Evolutionary conservation across 2,329 filamentous ascomycete genomes (phyloP), one percentile per base, ranked within the genome.

Genomic region (Alternaria sp.): DNA sequence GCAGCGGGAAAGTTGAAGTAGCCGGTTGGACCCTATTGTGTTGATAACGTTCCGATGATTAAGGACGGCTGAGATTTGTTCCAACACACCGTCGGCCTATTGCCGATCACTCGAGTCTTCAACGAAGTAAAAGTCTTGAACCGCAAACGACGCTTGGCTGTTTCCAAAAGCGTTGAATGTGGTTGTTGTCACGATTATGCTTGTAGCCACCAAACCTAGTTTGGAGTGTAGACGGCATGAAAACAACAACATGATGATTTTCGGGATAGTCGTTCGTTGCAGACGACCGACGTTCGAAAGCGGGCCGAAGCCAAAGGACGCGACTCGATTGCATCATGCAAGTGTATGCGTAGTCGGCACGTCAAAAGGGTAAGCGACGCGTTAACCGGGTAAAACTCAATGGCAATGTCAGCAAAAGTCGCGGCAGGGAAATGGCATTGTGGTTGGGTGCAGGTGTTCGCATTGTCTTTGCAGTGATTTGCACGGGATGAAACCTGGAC

Each of bases 401-500:
- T 41, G 39, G 8, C 4, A 18, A 41, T 22, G 39, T 22, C 20
- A 14, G 9, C 46, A 48, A 30, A 48, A n/a, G 32, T 14, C 18
- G 28, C 18, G 44, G 26, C 16, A 30, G 20, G 26, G 5, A 16
- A 36, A 6, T 36, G 6, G 32, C 32, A 36, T 16, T 36, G 32
- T 36, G 4, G 32, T 30, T 30, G 28, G 28, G 28, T 30, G 28
- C 28, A 30, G 22, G 6, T 8, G 7, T 36, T 48, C 32, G 47
- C 48, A 47, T 58, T 38, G 36, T 47, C n/a, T 12, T 26, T n/a
- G 38, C 44, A 11, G 51, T 30, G 43, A 42, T 41, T 47, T 9
- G 28, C 36, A 54, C 53, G 51, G 42, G 41, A 53, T 63, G 62
- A 51, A 62, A 64, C 51, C 51, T 56, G 52, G 44, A 42, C 18